Percentiles rank a stretch among this genome's conserved stretches.
Conservation (phyloP, 306 rosid genomes). For the Cercis canadensis region DNA sequence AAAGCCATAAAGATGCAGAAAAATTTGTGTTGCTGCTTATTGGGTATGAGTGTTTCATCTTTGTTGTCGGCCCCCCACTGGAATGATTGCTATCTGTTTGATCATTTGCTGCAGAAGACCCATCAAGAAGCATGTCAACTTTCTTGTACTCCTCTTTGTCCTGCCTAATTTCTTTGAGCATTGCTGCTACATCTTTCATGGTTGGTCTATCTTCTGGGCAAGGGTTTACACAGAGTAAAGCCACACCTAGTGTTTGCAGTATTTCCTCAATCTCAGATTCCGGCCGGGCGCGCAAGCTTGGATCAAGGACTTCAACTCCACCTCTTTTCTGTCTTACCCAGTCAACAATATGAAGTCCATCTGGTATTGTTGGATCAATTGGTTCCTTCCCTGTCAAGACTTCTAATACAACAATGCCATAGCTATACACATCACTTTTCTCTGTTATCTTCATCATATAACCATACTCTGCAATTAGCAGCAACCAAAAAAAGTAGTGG, state of each 20-base stretch:
- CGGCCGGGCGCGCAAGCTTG: constrained; percentile 56
- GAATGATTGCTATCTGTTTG: constrained; percentile 37
- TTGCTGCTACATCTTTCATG: constrained; percentile 87
- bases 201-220: constrained; percentile 75
- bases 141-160: constrained; percentile 61
- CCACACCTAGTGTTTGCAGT: constrained; percentile 83
- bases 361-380: constrained; percentile 89
- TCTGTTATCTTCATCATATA: constrained; percentile 91
- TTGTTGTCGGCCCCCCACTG: constrained; percentile 37
- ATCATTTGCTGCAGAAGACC: constrained; percentile 48
- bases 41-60: constrained; percentile 36
- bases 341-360: constrained; percentile 85
- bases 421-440: constrained; percentile 93
- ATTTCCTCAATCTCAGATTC: constrained; percentile 71
- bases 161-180: constrained; percentile 76
- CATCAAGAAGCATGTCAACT: constrained; percentile 51
- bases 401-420: constrained; percentile 78
- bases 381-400: constrained; percentile 89
- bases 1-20: constrained; percentile 45
- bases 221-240: constrained; percentile 77
- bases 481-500: constrained; percentile 4
- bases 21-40: constrained; percentile 46
- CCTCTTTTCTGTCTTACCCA: constrained; percentile 78
- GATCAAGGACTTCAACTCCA: constrained; percentile 58
- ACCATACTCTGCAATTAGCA: constrained; percentile 69